Percentiles rank a stretch among this genome's conserved stretches.
Conservation (phyloP, 2,329 filamentous ascomycete species). For the Fusarium paranaense region DNA sequence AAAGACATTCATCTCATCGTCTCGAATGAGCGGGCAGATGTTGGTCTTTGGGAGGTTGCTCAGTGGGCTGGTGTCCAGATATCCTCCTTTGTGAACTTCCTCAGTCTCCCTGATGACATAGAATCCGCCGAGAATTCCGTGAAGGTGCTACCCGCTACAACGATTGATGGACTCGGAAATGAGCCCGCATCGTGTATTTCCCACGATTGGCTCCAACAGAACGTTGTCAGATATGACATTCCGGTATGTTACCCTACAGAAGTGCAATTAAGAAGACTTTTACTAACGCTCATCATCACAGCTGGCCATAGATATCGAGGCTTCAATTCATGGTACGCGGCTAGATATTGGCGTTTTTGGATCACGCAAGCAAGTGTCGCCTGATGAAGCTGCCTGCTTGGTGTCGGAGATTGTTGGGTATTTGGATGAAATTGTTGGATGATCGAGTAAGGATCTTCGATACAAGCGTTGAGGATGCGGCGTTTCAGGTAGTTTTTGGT, state of each 20-base stretch:
- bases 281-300: conserved; percentile 32
- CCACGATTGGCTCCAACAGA: conserved; percentile 35
- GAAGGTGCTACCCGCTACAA: conserved; percentile 4
- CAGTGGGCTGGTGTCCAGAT: conserved; percentile 80
- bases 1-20: conserved; percentile 73
- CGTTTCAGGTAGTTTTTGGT: neutral
- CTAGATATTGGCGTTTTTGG: conserved; percentile 58
- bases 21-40: conserved; percentile 62
- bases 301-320: conserved; percentile 57
- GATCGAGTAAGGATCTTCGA: neutral
- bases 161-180: neutral
- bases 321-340: conserved; percentile 45
- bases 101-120: conserved; percentile 62
- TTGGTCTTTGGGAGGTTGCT: conserved; percentile 76
- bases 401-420: conserved; percentile 40
- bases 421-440: conserved; percentile 23
- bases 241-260: conserved; percentile 40
- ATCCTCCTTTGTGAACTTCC: conserved; percentile 84
- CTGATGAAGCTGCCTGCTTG: conserved; percentile 41
- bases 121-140: neutral
- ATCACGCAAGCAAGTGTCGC: conserved; percentile 42
- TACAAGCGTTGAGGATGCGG: neutral
- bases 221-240: conserved; percentile 40
- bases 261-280: too few relatives aligned
- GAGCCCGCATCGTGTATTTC: neutral